These are phyloP conservation scores for Cutaneotrichosporon arboriforme DNA, from an alignment of 1,284 basidiomycete genomes.

Conservation along the genomic window DNA sequence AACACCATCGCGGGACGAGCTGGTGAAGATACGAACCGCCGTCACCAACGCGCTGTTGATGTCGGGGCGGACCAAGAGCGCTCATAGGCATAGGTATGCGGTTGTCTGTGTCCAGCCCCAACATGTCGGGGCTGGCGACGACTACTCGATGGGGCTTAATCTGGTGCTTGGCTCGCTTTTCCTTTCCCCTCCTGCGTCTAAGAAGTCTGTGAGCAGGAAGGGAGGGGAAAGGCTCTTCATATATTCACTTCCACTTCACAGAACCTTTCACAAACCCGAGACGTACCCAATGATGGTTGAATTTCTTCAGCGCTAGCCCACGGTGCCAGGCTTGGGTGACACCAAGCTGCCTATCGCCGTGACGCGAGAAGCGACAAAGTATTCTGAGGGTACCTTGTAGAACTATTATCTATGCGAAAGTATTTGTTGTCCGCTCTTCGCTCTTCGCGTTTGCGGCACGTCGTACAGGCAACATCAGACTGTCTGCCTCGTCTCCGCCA, in stretches of 20 bases:
- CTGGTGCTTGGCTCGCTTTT: slow-evolving; percentile 38
- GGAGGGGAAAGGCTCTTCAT: background rate
- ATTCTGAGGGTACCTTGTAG: slow-evolving; percentile 35
- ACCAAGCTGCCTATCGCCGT: slow-evolving; percentile 31
- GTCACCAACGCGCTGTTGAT: background rate
- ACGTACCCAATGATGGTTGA: slow-evolving; percentile 44
- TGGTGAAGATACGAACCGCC: slow-evolving; percentile 46
- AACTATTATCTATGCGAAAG: no score
- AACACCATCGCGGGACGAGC: background rate
- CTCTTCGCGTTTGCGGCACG: no score
- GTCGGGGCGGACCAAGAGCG: slow-evolving; percentile 7
- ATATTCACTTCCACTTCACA: no score
- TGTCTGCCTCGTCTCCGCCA: no score
- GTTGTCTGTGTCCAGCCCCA: slow-evolving; percentile 30
- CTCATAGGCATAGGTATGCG: slow-evolving; percentile 47
- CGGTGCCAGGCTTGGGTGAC: slow-evolving; percentile 38
- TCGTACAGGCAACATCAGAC: no score
- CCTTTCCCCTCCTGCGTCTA: background rate
- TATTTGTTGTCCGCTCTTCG: no score
- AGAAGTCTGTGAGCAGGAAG: background rate
- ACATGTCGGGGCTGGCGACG: background rate
- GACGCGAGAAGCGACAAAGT: slow-evolving; percentile 38
- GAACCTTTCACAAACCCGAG: no score
- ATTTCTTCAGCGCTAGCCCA: slow-evolving; percentile 48
- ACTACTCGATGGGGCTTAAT: slow-evolving; percentile 47